Evolutionary conservation across 2,329 filamentous ascomycete genomes (phyloP), one percentile per base, ranked within the genome.

Genomic region (Curvularia verruculosa): DNA sequence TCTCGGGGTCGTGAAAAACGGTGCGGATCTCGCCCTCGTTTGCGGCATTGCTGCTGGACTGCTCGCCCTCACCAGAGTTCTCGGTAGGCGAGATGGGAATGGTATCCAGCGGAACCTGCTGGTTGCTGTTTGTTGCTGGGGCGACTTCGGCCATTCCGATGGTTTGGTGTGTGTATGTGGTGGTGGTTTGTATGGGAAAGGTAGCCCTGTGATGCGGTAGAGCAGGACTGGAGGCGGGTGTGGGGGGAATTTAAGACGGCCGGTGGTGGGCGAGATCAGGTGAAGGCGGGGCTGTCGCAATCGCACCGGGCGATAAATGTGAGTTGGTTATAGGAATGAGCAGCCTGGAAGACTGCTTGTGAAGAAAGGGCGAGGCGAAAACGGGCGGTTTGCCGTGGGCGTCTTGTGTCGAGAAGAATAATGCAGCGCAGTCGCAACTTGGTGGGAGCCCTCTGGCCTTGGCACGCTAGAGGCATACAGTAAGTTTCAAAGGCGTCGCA

Each of bases 1-100:
- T 97, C 67, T 97, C 90, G 70, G 95, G 90, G 81, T 98, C 92
- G 77, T 99, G 93, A 83, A 99, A 99, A 69, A 99, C 94, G 45
- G 95, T 99, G 71, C 96, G 84, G 49, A 90, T 83, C 75, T 93
- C 88, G 60, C 73, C 71, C 64, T 79, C 78, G 61, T 69, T 65
- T 58, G 70, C 67, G 36, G 63, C 79, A 64, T 82, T 80, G 52
- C 77, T 78, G 51, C 71, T 66, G 53, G 72, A 69, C 50, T 83
- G 67, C 50, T 68, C 59, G 56, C 61, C 56, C 59, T 82, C 65
- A 46, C 77, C 72, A 61, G 80, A 77, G 63, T 82, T 74, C 61
- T 77, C 74, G 39, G 80, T 75, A 41, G 82, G 82, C 19, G 82
- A 84, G 74, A 85, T 81, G 52, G 83, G 83, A 51, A 84, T 84